These are phyloP conservation scores for Blastobotrys petasosporus DNA, from an alignment of 1,139 yeast species.

Conservation along the genomic window DNA sequence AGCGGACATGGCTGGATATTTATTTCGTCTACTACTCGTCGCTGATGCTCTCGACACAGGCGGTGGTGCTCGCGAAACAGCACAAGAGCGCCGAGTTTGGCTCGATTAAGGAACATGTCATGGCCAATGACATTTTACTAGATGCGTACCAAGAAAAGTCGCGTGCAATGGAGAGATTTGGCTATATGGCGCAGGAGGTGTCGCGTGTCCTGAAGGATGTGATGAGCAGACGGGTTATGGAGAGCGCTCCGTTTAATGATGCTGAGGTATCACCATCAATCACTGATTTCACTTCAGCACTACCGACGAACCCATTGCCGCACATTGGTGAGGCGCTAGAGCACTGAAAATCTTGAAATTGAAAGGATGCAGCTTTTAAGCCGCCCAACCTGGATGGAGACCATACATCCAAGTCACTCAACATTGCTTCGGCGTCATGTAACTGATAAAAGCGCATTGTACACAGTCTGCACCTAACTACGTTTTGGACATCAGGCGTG, in stretches of 20 bases:
- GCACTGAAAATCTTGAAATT: no score
- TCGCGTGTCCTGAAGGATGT: conserved; percentile 9
- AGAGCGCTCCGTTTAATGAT: not conserved
- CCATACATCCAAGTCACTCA: no score
- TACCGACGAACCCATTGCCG: no score
- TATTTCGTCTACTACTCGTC: conserved; percentile 12
- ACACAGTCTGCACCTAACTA: no score
- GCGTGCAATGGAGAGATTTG: conserved; percentile 13
- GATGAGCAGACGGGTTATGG: conserved; percentile 6
- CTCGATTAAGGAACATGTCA: conserved; percentile 10
- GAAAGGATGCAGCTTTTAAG: no score
- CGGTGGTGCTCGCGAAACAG: conserved; percentile 7
- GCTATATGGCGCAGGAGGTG: conserved; percentile 11
- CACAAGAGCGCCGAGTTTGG: conserved; percentile 6
- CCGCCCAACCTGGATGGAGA: no score
- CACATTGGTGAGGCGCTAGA: no score
- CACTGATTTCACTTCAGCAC: no score
- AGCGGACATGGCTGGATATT: conserved; percentile 9
- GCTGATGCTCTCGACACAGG: conserved; percentile 9
- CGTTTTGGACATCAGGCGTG: no score
- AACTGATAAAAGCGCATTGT: no score
- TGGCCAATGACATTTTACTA: conserved; percentile 11
- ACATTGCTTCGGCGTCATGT: no score
- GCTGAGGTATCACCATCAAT: no score
- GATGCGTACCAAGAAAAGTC: conserved; percentile 10